Evolutionary conservation across 129 eudicot genomes (phyloP).

Genomic region (Solidago caesia): DNA sequence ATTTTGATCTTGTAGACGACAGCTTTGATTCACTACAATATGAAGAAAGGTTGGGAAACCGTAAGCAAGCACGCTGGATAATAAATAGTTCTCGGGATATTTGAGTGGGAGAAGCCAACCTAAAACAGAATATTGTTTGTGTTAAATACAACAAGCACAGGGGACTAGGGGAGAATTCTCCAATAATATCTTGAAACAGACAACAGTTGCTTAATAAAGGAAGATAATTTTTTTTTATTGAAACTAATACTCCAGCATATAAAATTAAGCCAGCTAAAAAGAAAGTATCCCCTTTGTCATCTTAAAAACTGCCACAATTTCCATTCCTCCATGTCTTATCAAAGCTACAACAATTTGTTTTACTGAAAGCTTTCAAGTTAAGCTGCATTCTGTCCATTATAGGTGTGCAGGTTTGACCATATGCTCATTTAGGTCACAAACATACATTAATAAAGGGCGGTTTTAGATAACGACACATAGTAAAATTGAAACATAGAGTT

Average conservation of each 20-base stretch:
- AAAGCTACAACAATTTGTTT: neutral
- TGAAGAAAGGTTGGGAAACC: constrained; percentile 56
- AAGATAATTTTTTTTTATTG: neutral
- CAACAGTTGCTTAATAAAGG: too few relatives aligned
- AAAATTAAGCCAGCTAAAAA: neutral
- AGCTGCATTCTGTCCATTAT: neutral
- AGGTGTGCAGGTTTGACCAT: too few relatives aligned
- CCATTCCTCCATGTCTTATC: too few relatives aligned
- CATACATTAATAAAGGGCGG: too few relatives aligned
- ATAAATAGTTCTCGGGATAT: constrained; percentile 72
- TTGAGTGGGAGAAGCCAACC: constrained; percentile 96
- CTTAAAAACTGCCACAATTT: too few relatives aligned
- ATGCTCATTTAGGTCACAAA: too few relatives aligned
- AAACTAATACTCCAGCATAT: neutral
- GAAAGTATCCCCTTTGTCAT: neutral
- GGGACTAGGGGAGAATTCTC: constrained; percentile 3
- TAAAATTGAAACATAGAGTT: too few relatives aligned
- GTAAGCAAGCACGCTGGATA: constrained; percentile 73
- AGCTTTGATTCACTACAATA: neutral
- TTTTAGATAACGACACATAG: too few relatives aligned
- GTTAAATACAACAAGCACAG: neutral
- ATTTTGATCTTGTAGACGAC: too few relatives aligned
- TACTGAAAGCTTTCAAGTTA: neutral
- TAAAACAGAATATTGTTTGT: constrained; percentile 29
- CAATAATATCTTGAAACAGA: too few relatives aligned